Evolutionary conservation across 2,329 filamentous ascomycete genomes (phyloP), one percentile per base, ranked within the genome.

Genomic region (Cladosporium cucumerinum): DNA sequence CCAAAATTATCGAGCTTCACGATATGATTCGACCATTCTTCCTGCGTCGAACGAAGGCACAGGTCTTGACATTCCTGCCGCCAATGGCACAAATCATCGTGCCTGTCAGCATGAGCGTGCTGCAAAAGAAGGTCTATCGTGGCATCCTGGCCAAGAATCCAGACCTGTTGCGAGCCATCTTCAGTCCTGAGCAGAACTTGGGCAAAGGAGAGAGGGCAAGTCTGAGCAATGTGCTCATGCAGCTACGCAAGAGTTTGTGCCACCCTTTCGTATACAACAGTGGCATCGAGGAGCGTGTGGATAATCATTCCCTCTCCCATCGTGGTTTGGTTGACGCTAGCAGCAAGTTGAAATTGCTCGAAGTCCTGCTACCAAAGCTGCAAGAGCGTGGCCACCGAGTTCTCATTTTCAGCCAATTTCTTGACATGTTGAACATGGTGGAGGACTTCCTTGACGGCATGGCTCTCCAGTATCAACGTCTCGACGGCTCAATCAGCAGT

Each of bases 261-360:
- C 96, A 99, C 77, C 95, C 96, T 0, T 99, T 98, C 74, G 88
- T 98, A 58, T 99, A 97, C 81, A 97, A 88, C 72, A 84, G 87
- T 48, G 89, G 90, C 25, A 95, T 99, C 65, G 96, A 99, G 78
- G 95, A 99, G 76, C 87, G 87, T 57, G 85, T 85, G 0, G 81
- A 87, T 1, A 83, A 89, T 63, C 77, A 84, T 1, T 80, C 81
- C 7, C 82, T 87, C 3, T 85, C 90, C 49, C 88, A 93, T 73
- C 87, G 87, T 28, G 97, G 96, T 72, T 83, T 99, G 2, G 86
- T 99, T 1, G 93, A 97, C 72, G 96, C 96, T 0, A 96, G 93
- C 5, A 87, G 91, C 0, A 99, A 99, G 77, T 85, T 99, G 5
- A 84, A 94, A 66, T 81, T 99, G 5, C 81, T 99, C 0, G 88